Percentiles rank a stretch among this genome's conserved stretches.
These are phyloP conservation scores for Penicillium sp. DNA, from an alignment of 2,329 filamentous ascomycete species.

Conservation along the genomic window DNA sequence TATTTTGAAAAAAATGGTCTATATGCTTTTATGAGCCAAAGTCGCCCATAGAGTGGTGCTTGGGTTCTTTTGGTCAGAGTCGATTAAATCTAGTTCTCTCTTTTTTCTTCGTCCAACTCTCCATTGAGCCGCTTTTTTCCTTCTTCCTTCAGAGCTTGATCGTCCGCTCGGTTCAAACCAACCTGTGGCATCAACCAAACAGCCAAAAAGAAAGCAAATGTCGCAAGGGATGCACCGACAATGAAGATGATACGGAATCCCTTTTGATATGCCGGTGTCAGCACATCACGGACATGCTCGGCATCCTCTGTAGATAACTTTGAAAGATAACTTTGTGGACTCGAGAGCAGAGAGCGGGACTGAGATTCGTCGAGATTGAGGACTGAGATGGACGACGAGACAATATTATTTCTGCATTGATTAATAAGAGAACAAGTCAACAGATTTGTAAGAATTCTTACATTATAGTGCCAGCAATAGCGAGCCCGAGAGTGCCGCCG, in stretches of 20 bases:
- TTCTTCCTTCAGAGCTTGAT: constrained; percentile 33
- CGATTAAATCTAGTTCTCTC: background rate
- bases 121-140: constrained; percentile 23
- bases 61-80: background rate
- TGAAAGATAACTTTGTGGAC: constrained; percentile 32
- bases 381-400: constrained; percentile 27
- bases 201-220: constrained; percentile 37
- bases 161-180: constrained; percentile 29
- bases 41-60: no score
- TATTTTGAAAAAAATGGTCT: no score
- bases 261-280: constrained; percentile 39
- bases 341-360: constrained; percentile 31
- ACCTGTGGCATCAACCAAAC: constrained; percentile 41
- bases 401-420: constrained; percentile 31
- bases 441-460: constrained; percentile 15
- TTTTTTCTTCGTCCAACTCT: constrained; percentile 20
- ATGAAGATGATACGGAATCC: constrained; percentile 46
- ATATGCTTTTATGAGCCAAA: no score
- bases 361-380: constrained; percentile 26
- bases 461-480: constrained; percentile 45
- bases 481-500: constrained; percentile 43
- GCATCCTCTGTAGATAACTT: constrained; percentile 26
- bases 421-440: background rate
- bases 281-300: constrained; percentile 26
- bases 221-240: constrained; percentile 38